A percentile compares a stretch with the other conserved stretches of the same genome.
Evolutionary conservation across 2,329 filamentous ascomycete genomes (phyloP).

Genomic region (Orbilia ellipsospora): DNA sequence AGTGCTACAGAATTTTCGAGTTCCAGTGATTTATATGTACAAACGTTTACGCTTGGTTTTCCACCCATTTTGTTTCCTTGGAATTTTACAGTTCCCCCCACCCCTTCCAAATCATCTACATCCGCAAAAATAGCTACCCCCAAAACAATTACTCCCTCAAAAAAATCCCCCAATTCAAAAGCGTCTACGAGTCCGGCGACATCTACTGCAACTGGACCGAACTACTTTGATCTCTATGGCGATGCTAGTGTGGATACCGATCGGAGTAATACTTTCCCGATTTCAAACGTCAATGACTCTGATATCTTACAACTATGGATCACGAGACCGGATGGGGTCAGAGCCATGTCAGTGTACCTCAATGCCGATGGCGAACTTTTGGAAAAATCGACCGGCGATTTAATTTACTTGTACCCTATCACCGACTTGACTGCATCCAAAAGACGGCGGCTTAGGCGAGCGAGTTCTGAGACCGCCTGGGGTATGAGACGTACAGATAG

Average conservation of each 20-base stretch:
- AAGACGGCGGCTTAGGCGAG: slow-evolving; percentile 12
- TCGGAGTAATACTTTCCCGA: slow-evolving; percentile 27
- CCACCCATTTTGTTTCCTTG: slow-evolving; percentile 42
- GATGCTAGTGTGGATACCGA: slow-evolving; percentile 13
- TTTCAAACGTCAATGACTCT: slow-evolving; percentile 24
- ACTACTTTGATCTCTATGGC: slow-evolving; percentile 37
- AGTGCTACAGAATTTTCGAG: slow-evolving; percentile 29
- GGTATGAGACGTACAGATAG: slow-evolving; percentile 22
- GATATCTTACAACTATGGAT: slow-evolving; percentile 25
- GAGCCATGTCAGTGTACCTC: slow-evolving; percentile 38
- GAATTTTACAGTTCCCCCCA: slow-evolving; percentile 11
- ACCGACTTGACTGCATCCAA: slow-evolving; percentile 14
- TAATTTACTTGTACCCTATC: slow-evolving; percentile 22
- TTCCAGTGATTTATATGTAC: slow-evolving; percentile 22
- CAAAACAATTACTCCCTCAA: background rate
- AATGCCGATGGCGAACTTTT: slow-evolving; percentile 28
- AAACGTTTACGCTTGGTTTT: slow-evolving; percentile 23
- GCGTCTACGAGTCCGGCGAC: background rate
- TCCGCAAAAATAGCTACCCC: background rate
- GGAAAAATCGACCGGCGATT: slow-evolving; percentile 10
- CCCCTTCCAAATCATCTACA: background rate
- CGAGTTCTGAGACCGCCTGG: slow-evolving; percentile 17
- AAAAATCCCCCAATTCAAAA: no score
- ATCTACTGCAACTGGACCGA: background rate
- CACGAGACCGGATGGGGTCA: slow-evolving; percentile 7